A percentile compares a stretch with the other conserved stretches of the same genome.
phyloP scores from a whole-genome alignment of 257 asterid genomes.

The Solanum tacnaense region DNA sequence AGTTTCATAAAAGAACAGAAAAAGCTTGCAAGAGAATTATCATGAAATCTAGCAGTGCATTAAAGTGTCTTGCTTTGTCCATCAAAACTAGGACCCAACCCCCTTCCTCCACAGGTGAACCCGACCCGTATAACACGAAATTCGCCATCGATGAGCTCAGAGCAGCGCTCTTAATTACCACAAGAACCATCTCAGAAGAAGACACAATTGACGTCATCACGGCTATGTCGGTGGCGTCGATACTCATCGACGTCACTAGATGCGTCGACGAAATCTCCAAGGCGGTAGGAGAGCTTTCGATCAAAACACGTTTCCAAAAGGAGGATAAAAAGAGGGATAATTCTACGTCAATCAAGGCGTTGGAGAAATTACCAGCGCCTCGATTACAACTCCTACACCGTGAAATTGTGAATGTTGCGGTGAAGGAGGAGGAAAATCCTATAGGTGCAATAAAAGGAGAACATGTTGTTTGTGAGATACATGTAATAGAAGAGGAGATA shows the following conservation, averaged over 20 bases:
- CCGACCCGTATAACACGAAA: constrained; percentile 17
- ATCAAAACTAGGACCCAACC: constrained; percentile 29
- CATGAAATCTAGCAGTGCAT: constrained; percentile 29
- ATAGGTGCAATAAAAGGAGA: neutral
- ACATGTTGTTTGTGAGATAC: neutral
- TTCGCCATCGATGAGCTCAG: constrained; percentile 23
- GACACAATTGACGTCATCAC: constrained; percentile 2
- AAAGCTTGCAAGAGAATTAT: constrained; percentile 35
- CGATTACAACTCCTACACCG: neutral
- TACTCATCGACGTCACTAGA: constrained; percentile 12
- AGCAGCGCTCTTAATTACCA: neutral
- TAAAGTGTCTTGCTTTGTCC: constrained; percentile 29
- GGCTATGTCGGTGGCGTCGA: constrained; percentile 13
- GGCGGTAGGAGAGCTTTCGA: constrained; percentile 16
- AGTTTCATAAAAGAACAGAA: constrained; percentile 13
- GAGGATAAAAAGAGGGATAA: neutral
- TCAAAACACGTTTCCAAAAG: constrained; percentile 6
- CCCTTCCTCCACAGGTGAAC: constrained; percentile 1
- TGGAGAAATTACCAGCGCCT: neutral
- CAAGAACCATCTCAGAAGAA: neutral
- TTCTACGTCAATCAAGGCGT: neutral
- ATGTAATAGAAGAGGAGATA: neutral
- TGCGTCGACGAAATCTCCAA: constrained; percentile 11
- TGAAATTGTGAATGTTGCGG: neutral
- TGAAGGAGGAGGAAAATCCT: neutral